These are phyloP conservation scores for Aspergillus bombycis DNA, from an alignment of 2,329 filamentous ascomycete species.

Conservation along the genomic window DNA sequence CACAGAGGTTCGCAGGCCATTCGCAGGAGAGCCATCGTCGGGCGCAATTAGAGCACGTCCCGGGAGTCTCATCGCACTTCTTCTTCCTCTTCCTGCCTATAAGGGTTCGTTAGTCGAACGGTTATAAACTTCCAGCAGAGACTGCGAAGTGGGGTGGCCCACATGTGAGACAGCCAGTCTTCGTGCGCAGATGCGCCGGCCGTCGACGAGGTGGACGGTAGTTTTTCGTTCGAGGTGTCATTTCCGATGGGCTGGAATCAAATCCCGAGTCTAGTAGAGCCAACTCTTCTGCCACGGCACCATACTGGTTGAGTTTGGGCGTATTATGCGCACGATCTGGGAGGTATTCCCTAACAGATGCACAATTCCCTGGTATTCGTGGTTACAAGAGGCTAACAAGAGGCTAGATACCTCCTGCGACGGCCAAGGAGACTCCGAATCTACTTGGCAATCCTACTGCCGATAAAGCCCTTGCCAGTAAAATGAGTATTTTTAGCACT, in stretches of 20 bases:
- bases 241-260: constrained; percentile 30
- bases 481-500: neutral
- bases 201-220: constrained; percentile 27
- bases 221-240: constrained; percentile 19
- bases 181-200: constrained; percentile 31
- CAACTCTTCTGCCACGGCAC: neutral
- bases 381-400: neutral
- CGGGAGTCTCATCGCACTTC: constrained; percentile 29
- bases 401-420: neutral
- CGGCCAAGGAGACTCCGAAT: neutral
- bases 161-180: constrained; percentile 33
- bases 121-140: neutral
- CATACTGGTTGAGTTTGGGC: neutral
- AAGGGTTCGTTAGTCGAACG: neutral
- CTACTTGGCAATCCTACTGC: neutral
- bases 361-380: neutral
- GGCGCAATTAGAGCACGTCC: constrained; percentile 24
- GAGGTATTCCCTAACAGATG: neutral
- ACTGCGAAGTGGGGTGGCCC: neutral
- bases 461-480: neutral
- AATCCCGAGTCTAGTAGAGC: constrained; percentile 30
- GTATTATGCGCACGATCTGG: neutral
- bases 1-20: constrained; percentile 14
- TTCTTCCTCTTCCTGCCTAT: constrained; percentile 28
- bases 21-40: constrained; percentile 19